A percentile compares a stretch with the other conserved stretches of the same genome.
Conservation (phyloP, 108 stramenopile species). For the Skeletonema tropicum region DNA sequence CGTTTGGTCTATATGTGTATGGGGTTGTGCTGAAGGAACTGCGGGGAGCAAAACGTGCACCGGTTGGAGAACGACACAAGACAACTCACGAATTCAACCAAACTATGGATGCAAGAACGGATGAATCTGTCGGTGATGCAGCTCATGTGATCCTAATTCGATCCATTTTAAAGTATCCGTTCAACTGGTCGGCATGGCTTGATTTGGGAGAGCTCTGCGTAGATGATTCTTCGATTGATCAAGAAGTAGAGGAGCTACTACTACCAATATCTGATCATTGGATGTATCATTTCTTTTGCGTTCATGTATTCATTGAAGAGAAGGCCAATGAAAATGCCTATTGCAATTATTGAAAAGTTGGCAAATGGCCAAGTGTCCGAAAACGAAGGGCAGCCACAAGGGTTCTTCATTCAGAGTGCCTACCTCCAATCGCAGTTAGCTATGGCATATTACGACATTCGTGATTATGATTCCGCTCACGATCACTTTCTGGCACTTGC, state of each 20-base stretch:
- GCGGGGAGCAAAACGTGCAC: slow-evolving; percentile 30
- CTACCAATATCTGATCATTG: slow-evolving; percentile 61
- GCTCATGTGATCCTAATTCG: slow-evolving; percentile 74
- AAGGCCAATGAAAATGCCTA: slow-evolving; percentile 83
- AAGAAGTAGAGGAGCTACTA: slow-evolving; percentile 61
- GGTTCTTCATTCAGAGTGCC: slow-evolving; percentile 73
- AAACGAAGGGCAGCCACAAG: slow-evolving; percentile 22
- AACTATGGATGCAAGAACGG: not conserved
- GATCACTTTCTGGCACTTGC: slow-evolving; percentile 78
- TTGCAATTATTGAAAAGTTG: slow-evolving; percentile 69
- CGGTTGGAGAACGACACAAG: not conserved
- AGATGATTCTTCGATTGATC: slow-evolving; percentile 66
- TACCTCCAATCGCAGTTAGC: slow-evolving; percentile 81
- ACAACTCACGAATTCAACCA: not conserved
- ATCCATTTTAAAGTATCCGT: slow-evolving; percentile 80
- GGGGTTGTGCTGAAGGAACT: slow-evolving; percentile 70
- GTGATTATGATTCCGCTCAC: slow-evolving; percentile 90
- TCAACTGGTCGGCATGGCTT: slow-evolving; percentile 97
- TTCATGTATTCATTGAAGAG: slow-evolving; percentile 90
- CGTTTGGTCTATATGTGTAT: slow-evolving; percentile 93
- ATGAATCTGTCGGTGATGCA: slow-evolving; percentile 14
- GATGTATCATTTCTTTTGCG: slow-evolving; percentile 91
- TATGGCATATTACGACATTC: slow-evolving; percentile 88
- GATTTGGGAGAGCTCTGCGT: slow-evolving; percentile 81
- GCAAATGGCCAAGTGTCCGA: slow-evolving; percentile 49